Percentiles rank a stretch among this genome's conserved stretches.
phyloP scores from a whole-genome alignment of 2,329 filamentous ascomycete genomes.

The Chrysoporthe cubensis region DNA sequence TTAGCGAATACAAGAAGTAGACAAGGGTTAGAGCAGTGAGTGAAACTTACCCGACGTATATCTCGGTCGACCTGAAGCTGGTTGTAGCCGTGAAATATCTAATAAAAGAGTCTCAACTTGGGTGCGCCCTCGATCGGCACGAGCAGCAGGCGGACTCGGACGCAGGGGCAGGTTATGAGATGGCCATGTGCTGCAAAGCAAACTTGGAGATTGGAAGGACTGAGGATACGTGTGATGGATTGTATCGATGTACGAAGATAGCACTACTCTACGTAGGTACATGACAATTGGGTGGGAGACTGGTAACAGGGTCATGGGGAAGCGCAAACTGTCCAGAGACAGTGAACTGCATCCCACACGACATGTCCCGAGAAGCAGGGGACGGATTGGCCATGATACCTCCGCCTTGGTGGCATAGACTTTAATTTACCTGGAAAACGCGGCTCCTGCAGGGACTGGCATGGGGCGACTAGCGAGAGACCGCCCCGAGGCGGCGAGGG shows the following conservation, averaged over 20 bases:
- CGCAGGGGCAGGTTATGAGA: background rate
- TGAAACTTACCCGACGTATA: constrained; percentile 15
- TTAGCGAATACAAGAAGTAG: background rate
- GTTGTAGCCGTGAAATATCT: constrained; percentile 18
- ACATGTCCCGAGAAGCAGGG: background rate
- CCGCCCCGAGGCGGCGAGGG: constrained; percentile 8
- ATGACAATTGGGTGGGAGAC: background rate
- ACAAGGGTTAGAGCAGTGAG: background rate
- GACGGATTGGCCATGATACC: background rate
- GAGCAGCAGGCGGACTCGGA: background rate
- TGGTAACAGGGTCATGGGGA: background rate
- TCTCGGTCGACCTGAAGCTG: background rate
- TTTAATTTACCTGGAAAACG: constrained; percentile 15
- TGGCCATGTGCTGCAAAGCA: background rate
- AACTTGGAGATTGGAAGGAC: background rate
- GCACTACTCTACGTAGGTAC: constrained; percentile 10
- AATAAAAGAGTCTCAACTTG: constrained; percentile 4
- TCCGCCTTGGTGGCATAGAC: background rate
- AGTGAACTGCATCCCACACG: background rate
- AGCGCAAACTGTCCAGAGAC: background rate
- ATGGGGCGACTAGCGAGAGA: constrained; percentile 3
- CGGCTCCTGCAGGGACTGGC: constrained; percentile 10
- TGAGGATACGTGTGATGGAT: constrained; percentile 4
- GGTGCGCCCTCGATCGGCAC: background rate
- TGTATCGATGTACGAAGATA: constrained; percentile 13